These are phyloP conservation scores for Cryptococcus sp. DNA, from an alignment of 1,284 basidiomycete species.

Conservation along the genomic window DNA sequence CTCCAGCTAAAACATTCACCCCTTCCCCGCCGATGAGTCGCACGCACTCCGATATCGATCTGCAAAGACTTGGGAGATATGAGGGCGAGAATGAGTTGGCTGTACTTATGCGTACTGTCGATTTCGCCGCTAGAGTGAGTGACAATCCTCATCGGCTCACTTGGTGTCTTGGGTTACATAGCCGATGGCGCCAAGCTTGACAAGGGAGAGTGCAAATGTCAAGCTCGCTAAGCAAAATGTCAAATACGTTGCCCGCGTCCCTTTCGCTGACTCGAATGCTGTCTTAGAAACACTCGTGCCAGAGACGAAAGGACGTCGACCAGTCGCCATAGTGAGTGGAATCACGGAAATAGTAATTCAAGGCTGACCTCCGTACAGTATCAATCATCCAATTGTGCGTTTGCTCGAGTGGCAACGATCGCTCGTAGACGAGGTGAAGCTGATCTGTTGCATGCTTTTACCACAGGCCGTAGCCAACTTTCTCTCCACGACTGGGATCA, in stretches of 20 bases:
- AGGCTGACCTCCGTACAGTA: slow-evolving; percentile 22
- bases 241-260: too few species aligned
- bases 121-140: slow-evolving; percentile 52
- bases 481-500: slow-evolving; percentile 47
- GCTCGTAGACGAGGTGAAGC: not conserved
- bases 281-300: slow-evolving; percentile 50
- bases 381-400: slow-evolving; percentile 50
- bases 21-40: slow-evolving; percentile 23
- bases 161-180: not conserved
- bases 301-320: slow-evolving; percentile 51
- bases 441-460: slow-evolving; percentile 2
- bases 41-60: slow-evolving; percentile 7
- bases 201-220: too few species aligned
- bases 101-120: slow-evolving; percentile 43
- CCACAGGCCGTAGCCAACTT: slow-evolving; percentile 49
- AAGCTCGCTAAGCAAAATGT: too few species aligned
- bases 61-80: slow-evolving; percentile 1
- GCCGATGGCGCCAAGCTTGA: not conserved
- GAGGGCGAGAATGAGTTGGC: slow-evolving; percentile 25
- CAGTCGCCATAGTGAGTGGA: slow-evolving; percentile 50
- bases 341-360: not conserved
- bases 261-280: too few species aligned
- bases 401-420: not conserved
- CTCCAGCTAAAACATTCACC: slow-evolving; percentile 22
- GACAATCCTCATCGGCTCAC: too few species aligned